A percentile compares a stretch with the other conserved stretches of the same genome.
Conservation (phyloP, 2,329 filamentous ascomycete species). For the Clarireedia hainanense region DNA sequence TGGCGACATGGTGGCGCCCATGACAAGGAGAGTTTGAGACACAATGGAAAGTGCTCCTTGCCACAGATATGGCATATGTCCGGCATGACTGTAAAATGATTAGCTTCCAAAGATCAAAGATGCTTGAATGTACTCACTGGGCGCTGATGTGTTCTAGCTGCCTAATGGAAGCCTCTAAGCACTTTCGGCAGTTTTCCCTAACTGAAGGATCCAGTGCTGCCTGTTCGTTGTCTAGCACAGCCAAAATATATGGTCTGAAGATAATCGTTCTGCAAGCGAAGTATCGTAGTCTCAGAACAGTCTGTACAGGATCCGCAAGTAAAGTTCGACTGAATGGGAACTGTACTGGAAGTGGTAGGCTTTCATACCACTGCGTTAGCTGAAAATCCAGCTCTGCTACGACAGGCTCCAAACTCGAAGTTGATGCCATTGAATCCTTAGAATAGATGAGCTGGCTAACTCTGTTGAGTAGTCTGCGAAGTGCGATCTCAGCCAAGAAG, state of each 20-base stretch:
- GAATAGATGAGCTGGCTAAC: constrained; percentile 76
- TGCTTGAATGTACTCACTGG: constrained; percentile 47
- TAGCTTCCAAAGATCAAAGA: constrained; percentile 4
- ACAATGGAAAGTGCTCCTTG: constrained; percentile 78
- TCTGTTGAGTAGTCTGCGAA: constrained; percentile 68
- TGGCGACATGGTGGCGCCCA: constrained; percentile 77
- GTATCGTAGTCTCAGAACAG: constrained; percentile 70
- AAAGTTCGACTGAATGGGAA: constrained; percentile 65
- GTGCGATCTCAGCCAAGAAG: constrained; percentile 74
- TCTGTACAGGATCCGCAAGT: constrained; percentile 67
- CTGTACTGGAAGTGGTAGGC: constrained; percentile 63
- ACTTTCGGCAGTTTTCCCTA: constrained; percentile 71
- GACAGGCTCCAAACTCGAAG: constrained; percentile 66
- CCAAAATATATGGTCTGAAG: constrained; percentile 74
- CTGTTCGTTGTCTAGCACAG: constrained; percentile 70
- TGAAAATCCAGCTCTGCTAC: constrained; percentile 77
- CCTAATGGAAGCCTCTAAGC: constrained; percentile 69
- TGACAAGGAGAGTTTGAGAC: constrained; percentile 71
- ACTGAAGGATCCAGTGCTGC: constrained; percentile 64
- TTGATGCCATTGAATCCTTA: constrained; percentile 62
- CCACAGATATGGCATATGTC: constrained; percentile 80
- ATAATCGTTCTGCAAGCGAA: constrained; percentile 83
- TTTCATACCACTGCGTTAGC: constrained; percentile 78
- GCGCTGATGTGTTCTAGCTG: constrained; percentile 73
- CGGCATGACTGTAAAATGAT: constrained; percentile 53